A percentile compares a stretch with the other conserved stretches of the same genome.
phyloP scores from a whole-genome alignment of 192 early-diverging fungal genomes.

The Coemansia sp. region DNA sequence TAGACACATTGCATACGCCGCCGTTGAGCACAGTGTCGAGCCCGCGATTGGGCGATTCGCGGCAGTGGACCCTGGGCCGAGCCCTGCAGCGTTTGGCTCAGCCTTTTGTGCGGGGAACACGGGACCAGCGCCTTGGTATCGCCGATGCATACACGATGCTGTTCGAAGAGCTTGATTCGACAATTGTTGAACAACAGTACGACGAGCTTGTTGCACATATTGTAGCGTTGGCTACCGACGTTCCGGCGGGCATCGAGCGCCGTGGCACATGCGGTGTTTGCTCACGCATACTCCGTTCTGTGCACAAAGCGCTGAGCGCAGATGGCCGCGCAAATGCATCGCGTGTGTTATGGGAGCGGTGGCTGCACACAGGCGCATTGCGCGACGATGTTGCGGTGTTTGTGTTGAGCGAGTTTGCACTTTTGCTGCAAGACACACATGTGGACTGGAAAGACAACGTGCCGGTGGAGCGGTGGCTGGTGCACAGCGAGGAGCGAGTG shows the following conservation, averaged over 20 bases:
- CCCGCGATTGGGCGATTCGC: neutral
- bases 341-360: conserved; percentile 15
- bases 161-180: conserved; percentile 68
- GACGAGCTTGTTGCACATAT: conserved; percentile 66
- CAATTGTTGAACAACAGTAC: conserved; percentile 76
- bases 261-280: conserved; percentile 72
- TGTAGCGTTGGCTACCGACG: conserved; percentile 62
- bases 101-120: conserved; percentile 62
- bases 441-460: conserved; percentile 39
- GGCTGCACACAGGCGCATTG: neutral
- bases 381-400: conserved; percentile 29
- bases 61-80: conserved; percentile 56
- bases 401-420: conserved; percentile 47
- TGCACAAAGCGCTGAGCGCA: neutral
- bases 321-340: conserved; percentile 9
- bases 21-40: neutral
- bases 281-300: conserved; percentile 62
- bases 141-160: conserved; percentile 76
- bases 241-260: conserved; percentile 27
- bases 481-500: conserved; percentile 68
- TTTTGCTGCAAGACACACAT: neutral
- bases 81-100: conserved; percentile 67
- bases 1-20: neutral
- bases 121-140: conserved; percentile 74
- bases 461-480: conserved; percentile 67